These are phyloP conservation scores for Gastrodia elata DNA, from an alignment of 106 monocot species.

Conservation along the genomic window DNA sequence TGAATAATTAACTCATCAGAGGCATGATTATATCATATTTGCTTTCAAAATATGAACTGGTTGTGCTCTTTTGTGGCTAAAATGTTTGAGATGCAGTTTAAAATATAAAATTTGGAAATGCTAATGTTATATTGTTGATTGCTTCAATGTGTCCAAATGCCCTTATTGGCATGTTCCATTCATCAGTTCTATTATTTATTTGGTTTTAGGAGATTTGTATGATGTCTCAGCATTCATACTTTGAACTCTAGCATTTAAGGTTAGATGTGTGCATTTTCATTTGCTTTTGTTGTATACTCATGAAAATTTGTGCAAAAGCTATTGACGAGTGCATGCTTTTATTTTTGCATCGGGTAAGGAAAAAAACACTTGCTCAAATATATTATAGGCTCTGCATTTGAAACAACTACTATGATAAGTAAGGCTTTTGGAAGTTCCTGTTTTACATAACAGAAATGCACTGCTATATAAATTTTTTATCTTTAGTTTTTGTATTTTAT, in stretches of 20 bases:
- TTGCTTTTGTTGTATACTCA: neutral
- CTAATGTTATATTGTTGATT: neutral
- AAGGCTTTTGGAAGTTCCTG: neutral
- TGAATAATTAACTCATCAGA: too few species aligned
- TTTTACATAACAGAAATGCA: neutral
- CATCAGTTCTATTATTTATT: neutral
- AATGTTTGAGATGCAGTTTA: neutral
- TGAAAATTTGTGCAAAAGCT: neutral
- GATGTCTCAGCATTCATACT: neutral
- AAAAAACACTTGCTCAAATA: neutral
- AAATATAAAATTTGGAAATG: neutral
- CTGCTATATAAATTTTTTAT: neutral
- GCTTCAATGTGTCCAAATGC: neutral
- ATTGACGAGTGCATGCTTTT: neutral
- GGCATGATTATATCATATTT: neutral
- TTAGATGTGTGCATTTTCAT: neutral
- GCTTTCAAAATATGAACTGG: neutral
- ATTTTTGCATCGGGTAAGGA: neutral
- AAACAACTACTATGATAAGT: neutral
- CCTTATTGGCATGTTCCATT: neutral
- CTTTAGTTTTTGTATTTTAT: constrained; percentile 1
- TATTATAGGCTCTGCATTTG: neutral
- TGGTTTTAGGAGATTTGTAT: neutral
- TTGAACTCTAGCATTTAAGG: too few species aligned
- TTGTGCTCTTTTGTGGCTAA: neutral